Base-by-base conservation (phyloP, 108 stramenopile species). In the Nannochloropsis gaditana region DNA sequence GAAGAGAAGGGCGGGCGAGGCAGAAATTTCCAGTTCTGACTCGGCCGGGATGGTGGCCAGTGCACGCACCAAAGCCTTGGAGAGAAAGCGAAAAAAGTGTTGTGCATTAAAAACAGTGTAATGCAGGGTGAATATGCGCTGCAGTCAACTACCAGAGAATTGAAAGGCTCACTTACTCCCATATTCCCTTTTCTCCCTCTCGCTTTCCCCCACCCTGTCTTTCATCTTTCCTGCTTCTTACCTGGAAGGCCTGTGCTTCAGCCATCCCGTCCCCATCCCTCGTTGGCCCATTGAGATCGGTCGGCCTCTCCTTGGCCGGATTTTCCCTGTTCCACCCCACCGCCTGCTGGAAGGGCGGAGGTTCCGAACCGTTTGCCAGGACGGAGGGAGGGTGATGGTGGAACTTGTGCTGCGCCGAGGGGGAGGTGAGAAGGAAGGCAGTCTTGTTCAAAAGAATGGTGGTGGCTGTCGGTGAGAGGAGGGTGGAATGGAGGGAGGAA, bases 371-470 rank as follows among this genome's bases (percentile, higher is more conserved):
- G n/a, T 73, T n/a, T 15, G 59, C 59, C 3, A n/a, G 59, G 59
- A n/a, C 8, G 8, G 59, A n/a, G 19, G 59, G 2, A n/a, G 2
- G 8, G 2, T 6, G 59, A n/a, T 73, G 59, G 59, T 3, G 15
- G 6, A 15, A 15, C n/a, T 73, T 73, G n/a, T n/a, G 59, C 59
- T 73, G 59, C 0, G 15, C 47, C 47, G 47, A 50, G 59, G 59
- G 59, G 59, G 59, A 73, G 2, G 59, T 73, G 59, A 73, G 59
- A n/a, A 73, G 59, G 59, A 73, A 15, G 6, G 59, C 59, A n/a
- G 59, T 73, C 59, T 73, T 73, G 59, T 73, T 73, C 19, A 73
- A n/a, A n/a, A 73, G 59, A n/a, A 73, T 73, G 59, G 59, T 73
- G 5, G 59, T 73, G 59, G 19, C 59, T 73, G 8, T 6, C 19